Percentiles rank a stretch among this genome's conserved stretches.
phyloP scores from a whole-genome alignment of 2,329 filamentous ascomycete species.

The Harringtonia lauricola region DNA sequence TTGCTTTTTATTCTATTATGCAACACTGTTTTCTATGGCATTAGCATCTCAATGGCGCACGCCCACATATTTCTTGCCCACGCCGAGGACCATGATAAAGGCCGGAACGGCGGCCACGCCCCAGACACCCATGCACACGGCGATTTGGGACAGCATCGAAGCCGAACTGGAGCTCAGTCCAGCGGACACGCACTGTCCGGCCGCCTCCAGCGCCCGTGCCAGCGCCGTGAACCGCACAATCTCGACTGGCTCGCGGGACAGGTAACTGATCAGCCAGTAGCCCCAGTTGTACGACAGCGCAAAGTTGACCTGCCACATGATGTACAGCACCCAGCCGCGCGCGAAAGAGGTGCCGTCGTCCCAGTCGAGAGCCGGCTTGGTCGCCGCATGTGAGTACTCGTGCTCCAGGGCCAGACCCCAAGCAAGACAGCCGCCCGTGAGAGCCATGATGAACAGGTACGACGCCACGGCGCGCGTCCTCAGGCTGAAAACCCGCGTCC shows the following conservation, averaged over 20 bases:
- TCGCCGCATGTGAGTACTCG: neutral
- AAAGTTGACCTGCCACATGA: neutral
- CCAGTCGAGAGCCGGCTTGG: neutral
- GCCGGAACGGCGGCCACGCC: neutral
- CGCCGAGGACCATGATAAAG: neutral
- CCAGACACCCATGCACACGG: neutral
- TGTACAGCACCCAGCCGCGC: slow-evolving; percentile 2
- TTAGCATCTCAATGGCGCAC: too few species aligned
- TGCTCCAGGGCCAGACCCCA: neutral
- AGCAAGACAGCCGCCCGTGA: slow-evolving; percentile 1
- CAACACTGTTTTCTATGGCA: too few species aligned
- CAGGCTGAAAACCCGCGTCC: neutral
- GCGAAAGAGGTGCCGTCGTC: neutral
- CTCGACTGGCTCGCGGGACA: neutral
- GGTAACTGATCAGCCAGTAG: slow-evolving; percentile 1
- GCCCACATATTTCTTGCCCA: neutral
- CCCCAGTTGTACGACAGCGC: slow-evolving; percentile 1
- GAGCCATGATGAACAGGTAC: neutral
- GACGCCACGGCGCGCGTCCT: neutral
- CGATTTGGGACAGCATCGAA: neutral
- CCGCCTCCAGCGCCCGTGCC: neutral
- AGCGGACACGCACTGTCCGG: neutral
- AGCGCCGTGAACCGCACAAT: neutral
- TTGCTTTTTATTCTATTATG: too few species aligned
- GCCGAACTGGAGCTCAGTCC: slow-evolving; percentile 1